These are phyloP conservation scores for Melampsora larici-populina DNA, from an alignment of 1,284 basidiomycete genomes.

Conservation along the genomic window DNA sequence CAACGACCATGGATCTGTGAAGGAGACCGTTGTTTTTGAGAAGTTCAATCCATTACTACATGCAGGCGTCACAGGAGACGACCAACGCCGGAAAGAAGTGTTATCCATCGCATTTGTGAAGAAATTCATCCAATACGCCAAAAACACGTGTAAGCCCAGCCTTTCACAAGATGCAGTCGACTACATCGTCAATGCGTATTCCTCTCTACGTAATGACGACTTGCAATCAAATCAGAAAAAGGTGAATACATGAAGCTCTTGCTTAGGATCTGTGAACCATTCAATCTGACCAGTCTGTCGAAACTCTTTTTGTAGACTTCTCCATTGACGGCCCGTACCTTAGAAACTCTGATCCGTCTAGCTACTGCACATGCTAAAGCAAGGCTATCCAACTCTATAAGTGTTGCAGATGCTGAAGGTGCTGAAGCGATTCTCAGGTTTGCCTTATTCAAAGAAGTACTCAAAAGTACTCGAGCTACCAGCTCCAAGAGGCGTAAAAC, in stretches of 20 bases:
- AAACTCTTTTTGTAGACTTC: conserved; percentile 56
- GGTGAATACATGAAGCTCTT: conserved; percentile 58
- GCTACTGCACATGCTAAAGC: conserved; percentile 97
- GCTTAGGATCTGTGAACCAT: neutral
- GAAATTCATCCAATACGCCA: conserved; percentile 98
- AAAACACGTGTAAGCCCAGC: conserved; percentile 76
- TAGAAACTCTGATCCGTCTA: conserved; percentile 97
- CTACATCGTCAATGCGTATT: conserved; percentile 88
- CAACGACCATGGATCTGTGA: conserved; percentile 58
- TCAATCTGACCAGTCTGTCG: neutral
- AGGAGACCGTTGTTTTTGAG: conserved; percentile 79
- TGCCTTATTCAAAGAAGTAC: conserved; percentile 95
- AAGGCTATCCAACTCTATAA: conserved; percentile 78
- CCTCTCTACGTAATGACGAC: conserved; percentile 85
- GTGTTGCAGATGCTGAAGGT: conserved; percentile 78
- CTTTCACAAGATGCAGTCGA: conserved; percentile 91
- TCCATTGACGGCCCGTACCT: conserved; percentile 93
- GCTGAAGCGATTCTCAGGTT: conserved; percentile 95
- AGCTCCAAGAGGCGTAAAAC: conserved; percentile 58
- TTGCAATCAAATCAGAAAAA: conserved; percentile 84
- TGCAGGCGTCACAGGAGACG: conserved; percentile 68
- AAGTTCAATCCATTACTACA: conserved; percentile 96
- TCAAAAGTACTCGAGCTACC: conserved; percentile 60
- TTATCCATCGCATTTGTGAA: conserved; percentile 92
- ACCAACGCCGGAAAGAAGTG: conserved; percentile 68